Evolutionary conservation across 2,329 filamentous ascomycete species (phyloP), one percentile per base, ranked within the genome.

Genomic region (Penicillium sp.): DNA sequence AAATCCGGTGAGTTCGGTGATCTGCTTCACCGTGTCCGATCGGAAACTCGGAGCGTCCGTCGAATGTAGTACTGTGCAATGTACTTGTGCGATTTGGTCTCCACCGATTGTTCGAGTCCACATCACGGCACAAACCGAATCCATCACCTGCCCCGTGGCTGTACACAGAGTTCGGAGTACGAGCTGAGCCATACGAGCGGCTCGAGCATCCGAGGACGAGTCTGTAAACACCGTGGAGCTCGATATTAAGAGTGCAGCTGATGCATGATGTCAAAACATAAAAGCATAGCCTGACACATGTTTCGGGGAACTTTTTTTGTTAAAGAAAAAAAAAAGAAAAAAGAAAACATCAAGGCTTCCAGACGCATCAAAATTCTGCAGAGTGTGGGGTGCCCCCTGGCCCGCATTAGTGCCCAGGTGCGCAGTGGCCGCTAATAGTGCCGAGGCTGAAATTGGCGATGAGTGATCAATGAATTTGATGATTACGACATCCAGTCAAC

Each of bases 371-470:
- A 40, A 18, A 40, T n/a, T 40, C 16, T 40, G 38, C 38, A 38
- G 22, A 18, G 16, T 14, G 45, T 31, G 36, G 47, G 14, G 47
- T n/a, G 21, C 39, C 2, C 41, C 32, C 24, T 50, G 40, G 24
- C 21, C 2, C 14, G 38, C 38, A 52, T 42, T 38, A 43, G 45
- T 29, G 50, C 5, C 24, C 24, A 4, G 24, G 39, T 36, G 31
- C 38, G 38, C n/a, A 4, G 32, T 48, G 46, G 46, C 46, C 46
- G 39, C 27, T 48, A 16, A 13, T 46, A 9, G 31, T 42, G 39
- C 46, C 54, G 48, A 52, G 50, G 50, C 45, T 13, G 18, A 9
- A 22, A 29, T 32, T 40, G 8, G 3, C 22, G 50, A 53, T 53
- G 46, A 53, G 46, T 53, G 51, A 50, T 53, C 51, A 50, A 27